Base-by-base conservation (phyloP, 164 flowering plant species). In the Vitis rotundifolia region DNA sequence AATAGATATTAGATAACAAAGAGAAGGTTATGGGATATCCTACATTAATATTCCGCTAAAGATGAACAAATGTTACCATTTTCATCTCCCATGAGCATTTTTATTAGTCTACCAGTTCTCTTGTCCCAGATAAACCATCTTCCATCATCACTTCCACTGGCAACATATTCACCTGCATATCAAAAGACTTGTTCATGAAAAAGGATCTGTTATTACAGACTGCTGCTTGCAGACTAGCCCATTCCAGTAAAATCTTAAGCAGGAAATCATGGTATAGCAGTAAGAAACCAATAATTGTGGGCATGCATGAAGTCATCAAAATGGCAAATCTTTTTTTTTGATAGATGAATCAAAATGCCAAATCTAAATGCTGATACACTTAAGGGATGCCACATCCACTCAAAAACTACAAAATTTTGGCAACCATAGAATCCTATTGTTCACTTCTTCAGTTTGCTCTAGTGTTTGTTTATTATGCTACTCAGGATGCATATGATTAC, bases 91-190 rank as follows among this genome's bases (percentile, higher is more conserved):
- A 79, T 78, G 73, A 95, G 97, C 89, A 93, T 81, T 81, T 93
- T 95, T n/a, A 95, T 77, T 63, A 95, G 77, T 75, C 98, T 88
- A 50, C 97, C 99, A 49, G 98, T 91, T 72, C 64, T 82, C 76
- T 93, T 95, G 74, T 95, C 98, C 99, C 99, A 95, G 53, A 95
- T 90, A 81, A 95, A 95, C 98, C 98, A 95, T 79, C 93, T 85
- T 57, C 99, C 99, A 84, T 95, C 98, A 86, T 95, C 99, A 83
- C 99, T 95, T 74, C 99, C 98, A 73, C 97, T 89, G 16, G 98
- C 98, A 73, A 95, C 66, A 82, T 79, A 95, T 54, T 89, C 93
- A 70, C 99, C 99, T 95, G 74, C 31, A 69, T 58, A 67, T 52
- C 47, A 66, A 59, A 1, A 14, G 62, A 66, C n/a, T 8, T 31